Evolutionary conservation across 2,329 filamentous ascomycete species (phyloP).

Genomic region (Cladophialophora exuberans): DNA sequence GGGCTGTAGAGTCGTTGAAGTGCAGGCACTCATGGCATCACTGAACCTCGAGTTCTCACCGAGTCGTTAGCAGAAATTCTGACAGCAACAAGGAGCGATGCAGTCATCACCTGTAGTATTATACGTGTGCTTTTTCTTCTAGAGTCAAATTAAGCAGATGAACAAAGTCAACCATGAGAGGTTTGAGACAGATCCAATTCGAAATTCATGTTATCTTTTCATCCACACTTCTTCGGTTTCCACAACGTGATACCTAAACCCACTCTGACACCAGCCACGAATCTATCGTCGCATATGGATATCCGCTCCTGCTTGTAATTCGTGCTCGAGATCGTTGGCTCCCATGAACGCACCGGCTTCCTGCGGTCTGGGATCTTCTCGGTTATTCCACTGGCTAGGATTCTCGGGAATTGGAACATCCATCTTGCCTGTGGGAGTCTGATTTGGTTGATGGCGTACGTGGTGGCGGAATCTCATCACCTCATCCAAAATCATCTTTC

Average conservation of each 20-base stretch:
- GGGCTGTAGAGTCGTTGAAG: too few relatives aligned
- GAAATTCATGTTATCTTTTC: background rate
- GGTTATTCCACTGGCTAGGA: constrained; percentile 57
- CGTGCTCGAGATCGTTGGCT: constrained; percentile 52
- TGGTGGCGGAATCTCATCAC: constrained; percentile 78
- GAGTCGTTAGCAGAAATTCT: too few relatives aligned
- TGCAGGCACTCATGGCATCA: too few relatives aligned
- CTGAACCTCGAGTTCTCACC: too few relatives aligned
- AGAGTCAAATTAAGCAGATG: background rate
- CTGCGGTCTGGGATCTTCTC: constrained; percentile 66
- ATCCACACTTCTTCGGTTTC: background rate
- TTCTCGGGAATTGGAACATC: constrained; percentile 67
- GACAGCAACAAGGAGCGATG: too few relatives aligned
- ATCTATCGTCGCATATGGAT: constrained; percentile 39
- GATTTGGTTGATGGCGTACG: constrained; percentile 54
- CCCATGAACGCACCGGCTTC: constrained; percentile 50
- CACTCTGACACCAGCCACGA: too few relatives aligned
- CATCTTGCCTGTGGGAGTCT: constrained; percentile 34
- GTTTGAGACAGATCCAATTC: background rate
- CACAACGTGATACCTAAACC: too few relatives aligned
- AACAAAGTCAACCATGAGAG: background rate
- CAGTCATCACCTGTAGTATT: too few relatives aligned
- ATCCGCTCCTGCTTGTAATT: constrained; percentile 62
- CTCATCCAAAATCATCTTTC: constrained; percentile 95
- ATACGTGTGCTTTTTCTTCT: background rate